Percentiles rank a stretch among this genome's conserved stretches.
Evolutionary conservation across 371 early-diverging fungal genomes (phyloP).

Genomic region (Actinomortierella ambigua): DNA sequence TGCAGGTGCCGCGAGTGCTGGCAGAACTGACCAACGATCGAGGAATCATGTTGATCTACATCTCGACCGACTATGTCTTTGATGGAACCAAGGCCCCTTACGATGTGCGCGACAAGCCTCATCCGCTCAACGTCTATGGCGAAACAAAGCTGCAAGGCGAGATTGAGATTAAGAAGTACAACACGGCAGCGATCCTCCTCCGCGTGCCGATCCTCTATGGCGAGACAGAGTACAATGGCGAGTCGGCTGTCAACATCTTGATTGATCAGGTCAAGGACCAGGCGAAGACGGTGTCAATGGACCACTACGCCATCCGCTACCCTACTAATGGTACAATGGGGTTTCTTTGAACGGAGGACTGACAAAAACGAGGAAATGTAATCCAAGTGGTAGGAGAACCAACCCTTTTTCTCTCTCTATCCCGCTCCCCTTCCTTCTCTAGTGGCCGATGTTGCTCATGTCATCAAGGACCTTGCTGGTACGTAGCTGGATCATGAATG

Average conservation of each 20-base stretch:
- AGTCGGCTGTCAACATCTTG: conserved; percentile 80
- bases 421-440: background rate
- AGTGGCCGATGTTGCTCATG: conserved; percentile 73
- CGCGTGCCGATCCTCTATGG: conserved; percentile 89
- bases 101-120: conserved; percentile 66
- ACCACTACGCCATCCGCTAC: conserved; percentile 72
- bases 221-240: conserved; percentile 62
- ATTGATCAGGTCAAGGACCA: conserved; percentile 65
- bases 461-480: conserved; percentile 64
- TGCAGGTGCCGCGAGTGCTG: conserved; percentile 61
- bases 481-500: conserved; percentile 7
- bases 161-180: conserved; percentile 57
- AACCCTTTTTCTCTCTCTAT: background rate
- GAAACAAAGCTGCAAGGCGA: conserved; percentile 79
- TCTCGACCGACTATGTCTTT: conserved; percentile 94
- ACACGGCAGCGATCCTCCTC: conserved; percentile 68
- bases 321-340: conserved; percentile 74
- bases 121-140: conserved; percentile 86
- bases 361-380: too few relatives aligned
- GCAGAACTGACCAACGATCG: conserved; percentile 55
- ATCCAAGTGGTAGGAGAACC: too few relatives aligned
- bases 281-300: conserved; percentile 57
- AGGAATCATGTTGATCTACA: conserved; percentile 70
- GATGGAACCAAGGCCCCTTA: conserved; percentile 86
- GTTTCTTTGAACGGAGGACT: too few relatives aligned